Conservation (phyloP, 305 asterid species). For the Fraxinus ornus region DNA sequence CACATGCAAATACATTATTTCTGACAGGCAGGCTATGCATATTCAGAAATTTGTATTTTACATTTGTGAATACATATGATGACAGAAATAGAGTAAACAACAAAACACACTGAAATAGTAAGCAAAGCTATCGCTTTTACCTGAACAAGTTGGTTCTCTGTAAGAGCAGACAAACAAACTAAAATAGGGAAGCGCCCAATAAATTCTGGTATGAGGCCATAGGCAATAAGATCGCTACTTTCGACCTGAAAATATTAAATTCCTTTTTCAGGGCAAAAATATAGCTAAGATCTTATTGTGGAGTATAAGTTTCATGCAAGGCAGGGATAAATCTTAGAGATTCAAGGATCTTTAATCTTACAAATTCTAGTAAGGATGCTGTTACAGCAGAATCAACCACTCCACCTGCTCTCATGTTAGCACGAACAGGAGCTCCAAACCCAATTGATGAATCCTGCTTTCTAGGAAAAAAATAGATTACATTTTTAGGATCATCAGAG, state of each 20-base stretch:
- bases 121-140: conserved; percentile 36
- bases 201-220: conserved; percentile 93
- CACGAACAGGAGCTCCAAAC: conserved; percentile 92
- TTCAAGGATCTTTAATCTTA: conserved; percentile 41
- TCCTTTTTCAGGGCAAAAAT: conserved; percentile 32
- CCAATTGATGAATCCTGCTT: conserved; percentile 95
- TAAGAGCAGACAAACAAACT: conserved; percentile 82
- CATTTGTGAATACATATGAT: neutral
- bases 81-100: conserved; percentile 1
- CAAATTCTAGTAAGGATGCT: conserved; percentile 84
- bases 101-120: neutral
- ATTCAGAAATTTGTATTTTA: neutral
- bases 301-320: conserved; percentile 24
- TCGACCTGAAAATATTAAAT: conserved; percentile 62
- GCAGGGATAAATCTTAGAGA: conserved; percentile 14
- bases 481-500: conserved; percentile 11
- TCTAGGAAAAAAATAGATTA: too few species aligned
- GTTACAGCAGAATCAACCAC: conserved; percentile 70
- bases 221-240: conserved; percentile 87
- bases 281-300: conserved; percentile 15
- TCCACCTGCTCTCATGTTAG: conserved; percentile 87
- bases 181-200: conserved; percentile 94
- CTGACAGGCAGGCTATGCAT: neutral
- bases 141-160: conserved; percentile 92
- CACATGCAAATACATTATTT: neutral